Base-by-base conservation (phyloP, 2,329 filamentous ascomycete species). In the Fusarium floridanum region DNA sequence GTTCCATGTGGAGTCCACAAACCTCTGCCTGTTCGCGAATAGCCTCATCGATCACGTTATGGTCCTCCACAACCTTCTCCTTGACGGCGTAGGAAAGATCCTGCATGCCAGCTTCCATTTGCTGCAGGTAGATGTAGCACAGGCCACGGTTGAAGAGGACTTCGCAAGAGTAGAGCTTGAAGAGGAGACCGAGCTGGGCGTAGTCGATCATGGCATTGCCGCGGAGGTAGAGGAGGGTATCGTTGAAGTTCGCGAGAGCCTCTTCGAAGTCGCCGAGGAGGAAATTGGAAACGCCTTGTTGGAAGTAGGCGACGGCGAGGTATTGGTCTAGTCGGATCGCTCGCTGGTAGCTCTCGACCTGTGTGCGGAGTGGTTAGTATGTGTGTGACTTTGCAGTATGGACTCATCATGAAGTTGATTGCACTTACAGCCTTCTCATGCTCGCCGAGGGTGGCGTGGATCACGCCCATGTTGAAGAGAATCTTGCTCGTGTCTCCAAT, bases 171-270 rank as follows among this genome's bases (percentile, higher is more conserved):
- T 96, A 98, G 12, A 99, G 87, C 83, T 97, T 98, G 87, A 98
- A 99, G 68, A 97, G 93, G 53, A 99, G 89, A 22, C 97, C 97
- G 59, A 99, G 85, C 83, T 99, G 97, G 70, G 97, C 95, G 83
- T 99, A 99, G 84, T 99, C 95, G 84, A 99, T 99, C 85, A 97
- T 94, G 66, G 95, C 95, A 86, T 99, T 98, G 72, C 97, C 97
- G 80, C 97, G 91, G 55, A 99, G 89, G 83, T 98, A 98, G 48
- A 98, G 87, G 45, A 99, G 88, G 0, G 97, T 98, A 81, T 99
- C 97, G 86, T 99, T 99, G 89, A 99, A 99, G 85, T 98, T 98
- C 77, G 95, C 95, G 71, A 98, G 88, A 20, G 97, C 97, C 83
- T 98, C 97, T 82, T 98, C 95, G 78, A 98, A 98, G 82, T 99